Base-by-base conservation (phyloP, 2,329 filamentous ascomycete genomes). In the Phaeosphaeriaceae sp. region DNA sequence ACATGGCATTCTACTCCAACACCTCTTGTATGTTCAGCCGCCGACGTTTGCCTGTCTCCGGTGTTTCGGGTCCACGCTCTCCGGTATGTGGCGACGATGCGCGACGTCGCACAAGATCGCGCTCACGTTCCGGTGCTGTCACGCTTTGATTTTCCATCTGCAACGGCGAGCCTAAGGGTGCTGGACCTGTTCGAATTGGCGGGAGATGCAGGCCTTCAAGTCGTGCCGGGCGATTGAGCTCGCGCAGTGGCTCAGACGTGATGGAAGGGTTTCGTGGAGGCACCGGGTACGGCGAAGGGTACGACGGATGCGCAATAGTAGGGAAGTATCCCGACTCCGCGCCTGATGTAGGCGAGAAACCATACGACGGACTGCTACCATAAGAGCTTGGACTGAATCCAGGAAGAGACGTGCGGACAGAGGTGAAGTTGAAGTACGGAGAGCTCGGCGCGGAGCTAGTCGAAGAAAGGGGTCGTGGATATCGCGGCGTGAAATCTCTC, bases 11-110 rank as follows among this genome's bases (percentile, higher is more conserved):
- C 31, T 67, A 77, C 61, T 74, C 72, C 36, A 78, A 61, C 48
- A 78, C 69, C 60, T 77, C 74, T 31, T 71, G 70, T 42, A 78
- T 77, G 53, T 77, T 76, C 51, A 78, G 54, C 36, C 74, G 68
- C 46, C 75, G 58, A 55, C 75, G 66, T 64, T 78, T 78, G 21
- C 70, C 68, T 3, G 60, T 66, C 31, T 75, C 72, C 10, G 74
- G 71, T 25, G 74, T 74, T 33, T 74, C 74, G 36, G 71, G 66
- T 42, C n/a, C 41, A 44, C 60, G 55, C 51, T 65, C 66, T 40
- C 69, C 61, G 7, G 71, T 68, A 7, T 61, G 59, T 25, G 64
- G 60, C n/a, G 67, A 69, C 3, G 73, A 74, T n/a, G 71, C 68
- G 44, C 66, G 67, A 36, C 60, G 69, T 61, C 72, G 67, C 44